Evolutionary conservation across 1,139 yeast species (phyloP), one percentile per base, ranked within the genome.

Genomic region (Debaryomyces nepalensis): DNA sequence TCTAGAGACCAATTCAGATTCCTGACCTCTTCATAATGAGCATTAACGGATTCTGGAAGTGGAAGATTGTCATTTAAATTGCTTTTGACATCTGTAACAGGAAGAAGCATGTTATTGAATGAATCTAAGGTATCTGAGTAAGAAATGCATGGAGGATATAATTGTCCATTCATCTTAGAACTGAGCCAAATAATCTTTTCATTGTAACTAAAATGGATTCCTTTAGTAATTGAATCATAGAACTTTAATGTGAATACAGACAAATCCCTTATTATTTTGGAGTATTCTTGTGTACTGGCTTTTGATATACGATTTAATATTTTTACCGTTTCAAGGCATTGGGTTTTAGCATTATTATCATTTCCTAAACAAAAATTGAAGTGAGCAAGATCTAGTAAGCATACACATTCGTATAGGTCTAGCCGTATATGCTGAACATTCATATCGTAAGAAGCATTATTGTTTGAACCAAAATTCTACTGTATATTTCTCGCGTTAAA

Each of bases 171-270:
- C 1, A 70, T 42, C 22, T 59, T 61, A 0, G 82, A 77, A 22
- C 75, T 63, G 2, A 75, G 47, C 85, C 84, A 80, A 3, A 54
- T 33, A 2, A 77, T 42, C 41, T 65, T 68, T 5, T 62, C 61
- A 14, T 58, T 53, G 16, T 55, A 29, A 3, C 49, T 33, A 11
- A 49, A 27, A 33, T 45, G 18, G 4, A 48, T 31, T 15, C 22
- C n/a, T 23, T 41, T 29, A 16, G 18, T 21, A 33, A 41, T 36
- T 9, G 32, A 16, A 8, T 64, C 64, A 43, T 65, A 66, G 11
- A 51, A 47, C 3, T 49, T 35, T 34, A 68, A 44, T 4, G 61
- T 47, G 38, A 44, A 63, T 34, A 45, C 37, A 3, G 70, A 63
- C 6, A 64, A 33, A 6, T 34, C 37, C 14, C 48, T 47, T 11